Evolutionary conservation across 2,329 filamentous ascomycete species (phyloP), one percentile per base, ranked within the genome.

Genomic region (Stagonosporopsis cucurbitacearum): DNA sequence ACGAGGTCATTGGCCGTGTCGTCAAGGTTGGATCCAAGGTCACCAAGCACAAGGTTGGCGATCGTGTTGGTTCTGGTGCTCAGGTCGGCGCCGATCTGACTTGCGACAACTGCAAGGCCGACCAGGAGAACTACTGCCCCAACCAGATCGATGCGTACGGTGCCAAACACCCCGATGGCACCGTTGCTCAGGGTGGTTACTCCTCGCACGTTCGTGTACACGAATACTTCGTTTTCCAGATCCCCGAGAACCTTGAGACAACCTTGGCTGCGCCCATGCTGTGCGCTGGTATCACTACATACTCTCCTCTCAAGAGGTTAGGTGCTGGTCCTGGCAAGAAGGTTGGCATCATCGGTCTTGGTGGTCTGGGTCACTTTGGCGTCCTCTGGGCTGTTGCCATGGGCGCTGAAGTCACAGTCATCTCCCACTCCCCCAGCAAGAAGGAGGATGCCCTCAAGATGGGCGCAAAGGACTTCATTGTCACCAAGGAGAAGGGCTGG

Each of bases 281-380:
- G 64, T 96, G 92, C 76, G 92, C 90, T 36, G 92, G 92, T 60
- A 82, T 96, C 63, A 96, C 92, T 3, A 86, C 87, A 56, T 96
- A 87, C 79, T 89, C 85, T 57, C 91, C 92, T 1, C 82, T 96
- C 13, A 87, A 90, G 61, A 84, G 91, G 44, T 87, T 92, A 69
- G 89, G 89, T 20, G 83, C 84, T 57, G 89, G 89, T 0, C 89
- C 89, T 1, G 91, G 91, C 59, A 91, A 90, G 81, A 91, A 91
- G 79, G 86, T 92, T 20, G 90, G 84, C 33, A 85, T 93, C 58
- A 85, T 92, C 8, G 90, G 90, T 59, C 79, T 92, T 32, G 80
- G 80, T 57, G 80, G 80, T 60, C 77, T 82, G 6, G 80, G 80
- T 44, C 80, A 82, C 72, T 82, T 80, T 48, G 80, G 77, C 58